phyloP scores from a whole-genome alignment of 306 rosid genomes.

The Oxytropis ochrocephala region DNA sequence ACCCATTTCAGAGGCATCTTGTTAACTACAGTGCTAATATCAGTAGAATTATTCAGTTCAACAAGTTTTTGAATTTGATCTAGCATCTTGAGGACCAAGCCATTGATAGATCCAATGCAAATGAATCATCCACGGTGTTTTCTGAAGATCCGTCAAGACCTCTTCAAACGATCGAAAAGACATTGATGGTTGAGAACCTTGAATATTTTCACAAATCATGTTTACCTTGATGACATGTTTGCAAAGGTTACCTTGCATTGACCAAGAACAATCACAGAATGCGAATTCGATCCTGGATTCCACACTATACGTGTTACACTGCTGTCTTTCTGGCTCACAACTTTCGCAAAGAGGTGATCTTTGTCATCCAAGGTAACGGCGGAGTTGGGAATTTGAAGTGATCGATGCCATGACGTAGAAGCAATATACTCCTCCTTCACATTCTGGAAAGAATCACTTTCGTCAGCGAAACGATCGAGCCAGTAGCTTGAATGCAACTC shows the following conservation, averaged over 20 bases:
- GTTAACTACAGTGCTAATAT: constrained; percentile 57
- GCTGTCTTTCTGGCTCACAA: constrained; percentile 61
- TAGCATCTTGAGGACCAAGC: constrained; percentile 81
- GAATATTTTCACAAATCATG: constrained; percentile 48
- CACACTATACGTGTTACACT: constrained; percentile 53
- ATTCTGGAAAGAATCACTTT: constrained; percentile 83
- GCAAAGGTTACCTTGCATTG: constrained; percentile 82
- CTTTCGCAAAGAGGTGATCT: constrained; percentile 63
- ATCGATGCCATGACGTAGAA: constrained; percentile 90
- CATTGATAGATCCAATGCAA: constrained; percentile 58
- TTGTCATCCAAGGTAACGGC: constrained; percentile 57
- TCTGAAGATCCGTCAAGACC: constrained; percentile 47
- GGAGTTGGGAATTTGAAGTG: constrained; percentile 68
- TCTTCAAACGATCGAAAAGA: constrained; percentile 67
- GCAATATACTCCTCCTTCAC: constrained; percentile 83
- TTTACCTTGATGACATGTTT: constrained; percentile 86
- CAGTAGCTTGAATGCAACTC: constrained; percentile 91
- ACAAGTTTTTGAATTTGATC: constrained; percentile 71
- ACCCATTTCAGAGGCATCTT: constrained; percentile 60
- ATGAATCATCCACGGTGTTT: constrained; percentile 65
- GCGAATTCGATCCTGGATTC: constrained; percentile 95
- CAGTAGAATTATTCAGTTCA: constrained; percentile 48
- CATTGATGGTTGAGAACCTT: constrained; percentile 50
- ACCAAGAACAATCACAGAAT: constrained; percentile 60
- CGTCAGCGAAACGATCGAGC: constrained; percentile 90